phyloP scores from a whole-genome alignment of 1,284 basidiomycete species.

The Mycosarcoma maydis region DNA sequence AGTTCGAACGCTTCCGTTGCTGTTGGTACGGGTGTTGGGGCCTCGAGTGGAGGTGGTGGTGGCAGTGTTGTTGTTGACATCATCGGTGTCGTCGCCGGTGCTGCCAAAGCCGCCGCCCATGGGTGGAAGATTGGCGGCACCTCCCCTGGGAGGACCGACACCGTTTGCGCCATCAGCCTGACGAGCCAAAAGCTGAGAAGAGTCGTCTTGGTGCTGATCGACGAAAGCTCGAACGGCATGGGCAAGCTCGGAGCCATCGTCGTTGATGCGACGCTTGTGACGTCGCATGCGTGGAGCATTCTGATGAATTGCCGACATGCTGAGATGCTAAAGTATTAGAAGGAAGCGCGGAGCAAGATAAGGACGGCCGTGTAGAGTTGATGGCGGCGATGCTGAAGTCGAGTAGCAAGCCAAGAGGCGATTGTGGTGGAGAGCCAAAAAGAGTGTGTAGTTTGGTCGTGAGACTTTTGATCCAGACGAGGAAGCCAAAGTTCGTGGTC shows the following conservation, averaged over 20 bases:
- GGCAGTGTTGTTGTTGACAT: not conserved
- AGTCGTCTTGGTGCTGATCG: conserved; percentile 10
- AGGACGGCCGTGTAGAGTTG: too few species aligned
- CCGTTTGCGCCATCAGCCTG: conserved; percentile 31
- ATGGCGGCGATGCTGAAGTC: not conserved
- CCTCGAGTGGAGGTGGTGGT: conserved; percentile 1
- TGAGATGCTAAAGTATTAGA: not conserved
- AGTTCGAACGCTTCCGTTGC: conserved; percentile 4
- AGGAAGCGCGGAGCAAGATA: too few species aligned
- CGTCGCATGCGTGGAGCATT: conserved; percentile 44
- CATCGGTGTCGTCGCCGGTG: conserved; percentile 2
- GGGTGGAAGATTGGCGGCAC: conserved; percentile 7
- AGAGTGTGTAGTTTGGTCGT: conserved; percentile 9
- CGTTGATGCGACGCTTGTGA: conserved; percentile 52
- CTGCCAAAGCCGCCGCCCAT: conserved; percentile 16
- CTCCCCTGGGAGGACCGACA: conserved; percentile 12
- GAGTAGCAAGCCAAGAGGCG: not conserved
- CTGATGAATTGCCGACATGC: conserved; percentile 21
- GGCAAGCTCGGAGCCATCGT: conserved; percentile 35
- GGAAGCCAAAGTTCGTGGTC: not conserved
- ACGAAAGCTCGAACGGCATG: conserved; percentile 29
- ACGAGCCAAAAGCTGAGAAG: conserved; percentile 12
- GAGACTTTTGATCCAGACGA: not conserved
- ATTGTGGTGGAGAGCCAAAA: conserved; percentile 1
- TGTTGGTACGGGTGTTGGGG: too few species aligned